These are phyloP conservation scores for Chrysopogon serrulatus DNA, from an alignment of 176 grass and related monocot genomes.

Conservation along the genomic window DNA sequence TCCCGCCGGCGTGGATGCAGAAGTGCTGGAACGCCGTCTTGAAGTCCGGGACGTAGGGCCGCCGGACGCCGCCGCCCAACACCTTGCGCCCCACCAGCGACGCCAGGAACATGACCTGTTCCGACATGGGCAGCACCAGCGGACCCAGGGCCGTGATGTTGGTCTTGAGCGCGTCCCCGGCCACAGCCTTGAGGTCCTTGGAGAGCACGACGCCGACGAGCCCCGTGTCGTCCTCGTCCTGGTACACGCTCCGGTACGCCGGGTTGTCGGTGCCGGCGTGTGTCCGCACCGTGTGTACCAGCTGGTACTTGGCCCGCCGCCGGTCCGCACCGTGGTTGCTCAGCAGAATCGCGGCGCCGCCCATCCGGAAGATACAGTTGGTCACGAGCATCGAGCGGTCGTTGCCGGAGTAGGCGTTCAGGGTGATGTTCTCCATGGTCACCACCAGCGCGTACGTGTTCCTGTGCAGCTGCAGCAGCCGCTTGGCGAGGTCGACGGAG, in stretches of 20 bases:
- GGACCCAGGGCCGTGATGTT: too few relatives aligned
- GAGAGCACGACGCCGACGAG: constrained; percentile 23
- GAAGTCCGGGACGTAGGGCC: constrained; percentile 88
- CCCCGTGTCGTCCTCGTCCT: constrained; percentile 18
- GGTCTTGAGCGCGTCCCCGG: constrained; percentile 25
- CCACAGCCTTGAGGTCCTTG: constrained; percentile 32
- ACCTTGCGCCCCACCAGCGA: background rate
- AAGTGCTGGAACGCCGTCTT: constrained; percentile 97
- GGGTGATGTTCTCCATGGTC: constrained; percentile 56
- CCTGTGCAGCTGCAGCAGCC: too few relatives aligned
- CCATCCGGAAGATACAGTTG: constrained; percentile 47
- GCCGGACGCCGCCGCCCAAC: too few relatives aligned
- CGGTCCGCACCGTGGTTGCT: background rate
- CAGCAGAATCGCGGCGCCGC: constrained; percentile 19
- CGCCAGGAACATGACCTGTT: background rate
- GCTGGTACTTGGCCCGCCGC: constrained; percentile 9
- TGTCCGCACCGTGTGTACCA: constrained; percentile 30
- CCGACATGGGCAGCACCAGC: constrained; percentile 18
- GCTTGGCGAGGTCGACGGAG: constrained; percentile 21
- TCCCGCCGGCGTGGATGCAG: constrained; percentile 88
- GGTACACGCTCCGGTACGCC: constrained; percentile 11
- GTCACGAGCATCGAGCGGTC: constrained; percentile 44
- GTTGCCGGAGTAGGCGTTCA: constrained; percentile 45
- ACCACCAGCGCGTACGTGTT: constrained; percentile 60
- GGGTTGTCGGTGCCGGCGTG: background rate